Conservation (phyloP, 352 stramenopile species). For the Thraustotheca clavata region DNA sequence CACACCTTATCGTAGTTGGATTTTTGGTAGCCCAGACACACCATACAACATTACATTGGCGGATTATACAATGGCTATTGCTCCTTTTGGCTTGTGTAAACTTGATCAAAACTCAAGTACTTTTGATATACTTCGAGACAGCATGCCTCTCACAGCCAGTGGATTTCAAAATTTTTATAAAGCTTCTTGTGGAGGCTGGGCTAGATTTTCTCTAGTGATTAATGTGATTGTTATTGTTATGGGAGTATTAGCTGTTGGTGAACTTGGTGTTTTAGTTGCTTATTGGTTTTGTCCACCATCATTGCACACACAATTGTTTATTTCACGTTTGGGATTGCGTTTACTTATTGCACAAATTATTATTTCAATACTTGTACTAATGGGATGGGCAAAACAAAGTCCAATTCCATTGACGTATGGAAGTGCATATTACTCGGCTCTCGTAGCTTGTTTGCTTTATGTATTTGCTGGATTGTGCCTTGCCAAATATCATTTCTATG, state of each 20-base stretch:
- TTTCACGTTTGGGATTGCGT: not conserved
- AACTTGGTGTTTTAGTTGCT: not conserved
- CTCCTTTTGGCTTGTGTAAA: not conserved
- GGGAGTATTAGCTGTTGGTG: not conserved
- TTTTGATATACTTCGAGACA: not conserved
- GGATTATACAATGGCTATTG: not conserved
- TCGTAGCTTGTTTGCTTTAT: not conserved
- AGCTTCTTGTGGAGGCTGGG: not conserved
- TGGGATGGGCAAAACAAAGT: not conserved
- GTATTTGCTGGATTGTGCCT: not conserved
- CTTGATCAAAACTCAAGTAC: not conserved
- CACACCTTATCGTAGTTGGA: not conserved
- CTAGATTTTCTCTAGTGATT: not conserved
- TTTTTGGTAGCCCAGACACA: not conserved
- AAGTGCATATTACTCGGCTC: not conserved
- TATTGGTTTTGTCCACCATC: not conserved
- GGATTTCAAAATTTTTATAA: not conserved
- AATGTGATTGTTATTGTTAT: not conserved
- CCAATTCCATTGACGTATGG: not conserved
- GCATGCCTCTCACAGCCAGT: not conserved
- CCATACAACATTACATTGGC: not conserved
- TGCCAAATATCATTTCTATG: not conserved
- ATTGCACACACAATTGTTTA: not conserved
- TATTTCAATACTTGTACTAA: not conserved
- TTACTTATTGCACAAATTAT: not conserved